A percentile compares a stretch with the other conserved stretches of the same genome.
Conservation (phyloP, 1,139 yeast species). For the Taphrina populina region DNA sequence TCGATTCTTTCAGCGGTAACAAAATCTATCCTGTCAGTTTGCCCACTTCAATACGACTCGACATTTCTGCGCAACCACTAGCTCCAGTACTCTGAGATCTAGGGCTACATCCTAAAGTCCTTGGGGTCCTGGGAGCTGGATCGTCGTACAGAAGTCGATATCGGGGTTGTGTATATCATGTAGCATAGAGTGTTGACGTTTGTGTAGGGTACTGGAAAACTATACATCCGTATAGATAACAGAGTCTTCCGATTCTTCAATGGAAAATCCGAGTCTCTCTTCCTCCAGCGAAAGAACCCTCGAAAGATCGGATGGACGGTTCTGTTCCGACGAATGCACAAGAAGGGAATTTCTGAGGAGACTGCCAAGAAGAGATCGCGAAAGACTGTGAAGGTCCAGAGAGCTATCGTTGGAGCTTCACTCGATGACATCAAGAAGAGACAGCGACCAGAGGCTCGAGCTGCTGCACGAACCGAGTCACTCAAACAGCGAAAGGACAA, state of each 20-base stretch:
- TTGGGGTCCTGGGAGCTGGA: too few relatives aligned
- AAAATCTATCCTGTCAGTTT: conserved; percentile 83
- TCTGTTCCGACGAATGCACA: conserved; percentile 99
- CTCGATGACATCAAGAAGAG: conserved; percentile 98
- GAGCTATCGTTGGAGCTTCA: conserved; percentile 99
- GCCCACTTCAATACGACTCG: too few relatives aligned
- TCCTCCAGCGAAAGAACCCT: conserved; percentile 99
- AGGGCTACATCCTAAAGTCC: too few relatives aligned
- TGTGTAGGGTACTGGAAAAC: conserved; percentile 67
- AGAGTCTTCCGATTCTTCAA: conserved; percentile 99
- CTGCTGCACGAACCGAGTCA: conserved; percentile 94
- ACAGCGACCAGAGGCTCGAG: conserved; percentile 96
- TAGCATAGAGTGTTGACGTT: conserved; percentile 11
- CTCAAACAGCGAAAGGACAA: conserved; percentile 90
- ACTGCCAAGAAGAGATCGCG: conserved; percentile 92
- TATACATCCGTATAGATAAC: conserved; percentile 99
- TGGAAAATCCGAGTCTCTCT: conserved; percentile 95
- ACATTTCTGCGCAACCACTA: too few relatives aligned
- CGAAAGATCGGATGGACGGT: conserved; percentile 99
- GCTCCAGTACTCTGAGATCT: too few relatives aligned
- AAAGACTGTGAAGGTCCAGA: conserved; percentile 96
- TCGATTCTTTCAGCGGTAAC: conserved; percentile 98
- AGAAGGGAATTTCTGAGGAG: conserved; percentile 99
- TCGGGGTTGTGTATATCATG: too few relatives aligned
- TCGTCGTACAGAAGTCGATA: too few relatives aligned